Evolutionary conservation across 2,329 filamentous ascomycete genomes (phyloP), one percentile per base, ranked within the genome.

Genomic region (Phialophora chinensis): DNA sequence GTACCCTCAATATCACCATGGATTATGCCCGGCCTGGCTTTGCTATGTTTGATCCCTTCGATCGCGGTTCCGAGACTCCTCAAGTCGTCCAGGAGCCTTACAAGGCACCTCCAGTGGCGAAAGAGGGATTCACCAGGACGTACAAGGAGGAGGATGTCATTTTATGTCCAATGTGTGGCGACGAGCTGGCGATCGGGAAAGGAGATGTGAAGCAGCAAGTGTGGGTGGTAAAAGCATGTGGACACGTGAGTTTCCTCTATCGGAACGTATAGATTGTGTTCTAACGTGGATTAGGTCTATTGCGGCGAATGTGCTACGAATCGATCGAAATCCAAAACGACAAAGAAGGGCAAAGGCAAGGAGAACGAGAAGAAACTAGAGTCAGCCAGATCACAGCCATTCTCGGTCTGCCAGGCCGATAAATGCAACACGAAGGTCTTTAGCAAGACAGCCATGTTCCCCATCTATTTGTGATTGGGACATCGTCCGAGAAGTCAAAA

Each of bases 161-260:
- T 2, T 84, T 97, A 0, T 99, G 95, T 76, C 91, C 94, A 0
- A 91, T 91, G 66, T 99, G 95, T 73, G 89, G 90, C 20, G 86
- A 91, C 66, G 94, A 98, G 78, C 81, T 99, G 17, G 90, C 92
- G 5, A 88, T 90, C 59, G 91, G 93, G 14, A 87, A 87, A 0
- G 73, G 84, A 62, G 82, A 84, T 31, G 76, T 82, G 38, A 93
- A 96, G 78, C 89, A 91, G 75, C 91, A 97, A 73, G 94, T 98
- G 69, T 98, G 93, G 93, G 90, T 95, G 0, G 85, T 95, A 42
- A 97, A 93, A 78, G 85, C 85, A 60, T 99, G 95, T 77, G 95
- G 95, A 70, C 95, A 99, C 81, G 95, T 98, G 85, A 78, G 86
- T 83, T 52, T 49, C 44, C 29, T 62, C 35, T 47, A 38, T 73